Conservation (phyloP, 306 rosid genomes). For the Psophocarpus tetragonolobus region DNA sequence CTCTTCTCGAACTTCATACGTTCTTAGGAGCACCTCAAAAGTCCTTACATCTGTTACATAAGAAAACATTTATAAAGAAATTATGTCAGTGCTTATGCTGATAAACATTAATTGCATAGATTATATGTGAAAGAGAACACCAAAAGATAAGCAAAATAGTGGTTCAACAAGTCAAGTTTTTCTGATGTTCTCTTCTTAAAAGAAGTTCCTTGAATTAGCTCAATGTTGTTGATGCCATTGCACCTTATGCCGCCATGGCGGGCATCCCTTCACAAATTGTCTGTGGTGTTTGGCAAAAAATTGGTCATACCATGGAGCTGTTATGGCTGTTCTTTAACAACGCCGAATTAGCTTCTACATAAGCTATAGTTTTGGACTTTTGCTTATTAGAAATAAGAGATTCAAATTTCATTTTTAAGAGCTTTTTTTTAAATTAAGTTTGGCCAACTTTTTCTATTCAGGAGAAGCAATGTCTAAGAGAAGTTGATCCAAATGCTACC, state of each 20-base stretch:
- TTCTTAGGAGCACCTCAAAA: constrained; percentile 75
- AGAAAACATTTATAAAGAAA: background rate
- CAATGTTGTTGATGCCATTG: too few species aligned
- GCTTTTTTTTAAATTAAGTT: background rate
- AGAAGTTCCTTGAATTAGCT: background rate
- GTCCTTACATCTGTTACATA: constrained; percentile 68
- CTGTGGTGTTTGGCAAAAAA: too few species aligned
- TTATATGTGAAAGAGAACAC: background rate
- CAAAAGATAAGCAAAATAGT: constrained; percentile 6
- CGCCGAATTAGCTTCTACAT: background rate
- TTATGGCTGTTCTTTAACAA: too few species aligned
- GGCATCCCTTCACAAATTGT: too few species aligned
- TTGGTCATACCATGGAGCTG: too few species aligned
- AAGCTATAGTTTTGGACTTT: background rate
- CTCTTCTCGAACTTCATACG: constrained; percentile 73
- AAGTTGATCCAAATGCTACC: background rate
- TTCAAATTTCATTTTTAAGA: background rate
- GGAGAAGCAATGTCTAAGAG: background rate
- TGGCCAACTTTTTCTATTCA: background rate
- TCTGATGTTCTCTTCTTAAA: background rate
- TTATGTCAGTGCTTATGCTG: background rate
- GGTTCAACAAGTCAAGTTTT: background rate
- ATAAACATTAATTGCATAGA: background rate
- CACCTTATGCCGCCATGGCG: too few species aligned
- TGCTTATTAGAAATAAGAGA: background rate